Evolutionary conservation across 495 filamentous ascomycete genomes (phyloP).

Genomic region (Penicillium alfredii): DNA sequence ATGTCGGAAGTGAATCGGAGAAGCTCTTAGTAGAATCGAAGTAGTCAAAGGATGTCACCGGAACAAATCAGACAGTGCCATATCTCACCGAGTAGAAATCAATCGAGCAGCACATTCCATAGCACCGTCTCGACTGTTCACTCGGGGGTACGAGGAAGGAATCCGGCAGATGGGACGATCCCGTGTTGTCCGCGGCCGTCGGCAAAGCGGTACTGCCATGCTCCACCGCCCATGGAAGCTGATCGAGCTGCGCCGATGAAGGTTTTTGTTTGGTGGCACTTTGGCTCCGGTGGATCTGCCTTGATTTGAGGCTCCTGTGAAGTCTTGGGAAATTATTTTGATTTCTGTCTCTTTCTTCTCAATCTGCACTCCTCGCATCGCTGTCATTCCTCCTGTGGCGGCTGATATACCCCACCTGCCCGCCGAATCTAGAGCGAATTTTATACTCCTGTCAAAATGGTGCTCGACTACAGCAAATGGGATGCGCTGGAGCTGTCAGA

Average conservation of each 20-base stretch:
- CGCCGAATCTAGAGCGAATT: too few relatives aligned
- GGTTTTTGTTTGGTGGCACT: too few relatives aligned
- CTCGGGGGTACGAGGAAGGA: too few relatives aligned
- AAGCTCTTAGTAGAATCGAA: constrained; percentile 20
- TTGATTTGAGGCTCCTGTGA: too few relatives aligned
- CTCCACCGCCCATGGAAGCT: constrained; percentile 35
- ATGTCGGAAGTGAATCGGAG: constrained; percentile 26
- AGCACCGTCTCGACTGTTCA: too few relatives aligned
- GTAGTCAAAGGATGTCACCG: constrained; percentile 21
- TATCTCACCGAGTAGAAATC: constrained; percentile 22
- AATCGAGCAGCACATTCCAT: constrained; percentile 5
- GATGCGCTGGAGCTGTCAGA: constrained; percentile 93
- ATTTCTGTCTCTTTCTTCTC: too few relatives aligned
- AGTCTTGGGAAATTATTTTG: too few relatives aligned
- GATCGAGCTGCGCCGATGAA: too few relatives aligned
- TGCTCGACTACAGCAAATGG: constrained; percentile 95
- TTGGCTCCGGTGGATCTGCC: too few relatives aligned
- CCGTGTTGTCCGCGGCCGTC: constrained; percentile 12
- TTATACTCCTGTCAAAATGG: constrained; percentile 72
- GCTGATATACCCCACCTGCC: constrained; percentile 6
- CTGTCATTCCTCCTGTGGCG: too few relatives aligned
- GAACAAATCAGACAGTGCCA: constrained; percentile 27
- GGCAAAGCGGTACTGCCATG: constrained; percentile 27
- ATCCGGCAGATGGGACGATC: constrained; percentile 13
- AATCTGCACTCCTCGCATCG: too few relatives aligned